Evolutionary conservation across 2,329 filamentous ascomycete species (phyloP).

Genomic region (Xylaria arbuscula): DNA sequence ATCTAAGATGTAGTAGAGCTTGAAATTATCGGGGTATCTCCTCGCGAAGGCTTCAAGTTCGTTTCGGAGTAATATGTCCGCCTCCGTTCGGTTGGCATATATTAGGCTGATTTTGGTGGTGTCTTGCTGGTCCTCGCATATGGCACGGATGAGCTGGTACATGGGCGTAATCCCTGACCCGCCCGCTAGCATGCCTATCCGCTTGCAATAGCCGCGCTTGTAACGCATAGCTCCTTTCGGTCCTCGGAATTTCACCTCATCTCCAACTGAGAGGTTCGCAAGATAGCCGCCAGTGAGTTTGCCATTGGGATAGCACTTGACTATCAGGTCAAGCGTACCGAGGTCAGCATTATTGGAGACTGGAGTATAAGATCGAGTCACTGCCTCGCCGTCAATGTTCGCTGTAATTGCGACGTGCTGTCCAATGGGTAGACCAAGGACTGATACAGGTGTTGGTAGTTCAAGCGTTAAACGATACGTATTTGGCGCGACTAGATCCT

Average conservation of each 20-base stretch:
- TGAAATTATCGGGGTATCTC: slow-evolving; percentile 64
- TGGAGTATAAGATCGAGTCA: slow-evolving; percentile 66
- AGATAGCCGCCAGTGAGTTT: slow-evolving; percentile 63
- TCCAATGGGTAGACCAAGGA: slow-evolving; percentile 66
- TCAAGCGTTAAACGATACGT: slow-evolving; percentile 61
- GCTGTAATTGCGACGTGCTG: slow-evolving; percentile 67
- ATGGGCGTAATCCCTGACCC: slow-evolving; percentile 66
- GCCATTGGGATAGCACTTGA: slow-evolving; percentile 64
- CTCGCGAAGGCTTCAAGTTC: slow-evolving; percentile 66
- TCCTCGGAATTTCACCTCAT: slow-evolving; percentile 63
- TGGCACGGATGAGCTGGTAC: slow-evolving; percentile 71
- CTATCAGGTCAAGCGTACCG: slow-evolving; percentile 62
- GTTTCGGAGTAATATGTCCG: slow-evolving; percentile 67
- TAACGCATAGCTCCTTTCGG: slow-evolving; percentile 69
- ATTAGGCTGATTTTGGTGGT: slow-evolving; percentile 66
- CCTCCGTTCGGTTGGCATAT: slow-evolving; percentile 68
- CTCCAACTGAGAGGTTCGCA: slow-evolving; percentile 58
- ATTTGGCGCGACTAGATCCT: slow-evolving; percentile 55
- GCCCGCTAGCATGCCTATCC: slow-evolving; percentile 67
- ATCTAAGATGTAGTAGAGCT: slow-evolving; percentile 66
- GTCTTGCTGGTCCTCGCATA: slow-evolving; percentile 70
- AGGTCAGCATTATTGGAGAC: slow-evolving; percentile 62
- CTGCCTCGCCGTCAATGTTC: slow-evolving; percentile 56
- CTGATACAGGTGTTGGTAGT: slow-evolving; percentile 56
- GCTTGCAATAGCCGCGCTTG: slow-evolving; percentile 53